Evolutionary conservation across 805 yeast species (phyloP).

Genomic region (Nakazawaea holstii): DNA sequence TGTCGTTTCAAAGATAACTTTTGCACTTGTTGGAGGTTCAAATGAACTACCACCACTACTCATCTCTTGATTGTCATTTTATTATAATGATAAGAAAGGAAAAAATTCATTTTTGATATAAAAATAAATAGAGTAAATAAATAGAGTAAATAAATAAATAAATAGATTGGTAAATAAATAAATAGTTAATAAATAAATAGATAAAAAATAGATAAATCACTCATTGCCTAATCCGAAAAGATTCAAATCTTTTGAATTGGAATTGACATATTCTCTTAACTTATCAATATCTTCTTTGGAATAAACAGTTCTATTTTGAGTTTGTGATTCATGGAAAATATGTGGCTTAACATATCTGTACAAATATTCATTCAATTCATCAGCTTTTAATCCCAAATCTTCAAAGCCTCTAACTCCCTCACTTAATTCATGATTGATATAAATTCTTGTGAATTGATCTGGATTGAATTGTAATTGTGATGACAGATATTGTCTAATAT

Average conservation of each 20-base stretch:
- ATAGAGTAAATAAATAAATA: not conserved
- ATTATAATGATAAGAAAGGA: too few species aligned
- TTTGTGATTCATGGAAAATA: constrained; percentile 29
- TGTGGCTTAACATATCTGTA: constrained; percentile 36
- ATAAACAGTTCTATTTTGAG: constrained; percentile 30
- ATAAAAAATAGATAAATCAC: constrained; percentile 5
- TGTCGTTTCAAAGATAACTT: constrained; percentile 48
- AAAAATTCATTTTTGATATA: too few species aligned
- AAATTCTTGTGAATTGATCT: constrained; percentile 72
- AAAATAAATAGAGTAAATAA: not conserved
- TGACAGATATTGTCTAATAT: constrained; percentile 34
- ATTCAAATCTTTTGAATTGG: constrained; percentile 22
- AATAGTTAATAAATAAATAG: constrained; percentile 1
- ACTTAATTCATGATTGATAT: constrained; percentile 60
- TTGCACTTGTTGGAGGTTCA: constrained; percentile 57
- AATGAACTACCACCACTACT: not conserved
- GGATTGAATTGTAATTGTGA: constrained; percentile 44
- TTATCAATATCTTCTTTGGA: constrained; percentile 29
- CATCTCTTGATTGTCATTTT: too few species aligned
- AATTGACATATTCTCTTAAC: constrained; percentile 29
- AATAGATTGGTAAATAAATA: constrained; percentile 1
- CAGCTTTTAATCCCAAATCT: constrained; percentile 67
- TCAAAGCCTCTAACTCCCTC: constrained; percentile 55
- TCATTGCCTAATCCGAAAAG: constrained; percentile 4
- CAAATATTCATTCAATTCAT: constrained; percentile 42